Evolutionary conservation across 2,329 filamentous ascomycete species (phyloP), one percentile per base, ranked within the genome.

Genomic region (Hypoxylon sp.): DNA sequence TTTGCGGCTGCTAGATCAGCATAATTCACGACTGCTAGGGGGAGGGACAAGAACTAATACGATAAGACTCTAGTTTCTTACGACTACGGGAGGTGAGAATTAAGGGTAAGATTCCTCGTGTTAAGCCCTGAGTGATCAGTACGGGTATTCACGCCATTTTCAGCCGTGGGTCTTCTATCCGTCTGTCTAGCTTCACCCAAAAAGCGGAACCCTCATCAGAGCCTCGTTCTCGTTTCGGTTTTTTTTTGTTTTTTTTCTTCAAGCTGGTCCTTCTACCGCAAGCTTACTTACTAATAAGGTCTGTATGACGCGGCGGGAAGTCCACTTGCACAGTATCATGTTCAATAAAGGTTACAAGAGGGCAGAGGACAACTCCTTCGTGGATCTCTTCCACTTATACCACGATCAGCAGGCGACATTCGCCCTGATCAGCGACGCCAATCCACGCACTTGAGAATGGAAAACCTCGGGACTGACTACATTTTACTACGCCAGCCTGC

Each of bases 401-500:
- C 36, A 35, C 36, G 51, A 48, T 58, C 51, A 51, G 40, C 55
- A 46, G 27, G 38, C 40, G 23, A 34, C 43, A 45, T 45, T 45
- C 37, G 47, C 47, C 51, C 55, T 48, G 55, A 58, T 55, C 55
- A 51, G 47, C 55, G 42, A 46, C 47, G 51, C 43, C 45, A 45
- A 40, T 38, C 30, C 51, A 16, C 43, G 43, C 46, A 29, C 52
- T 48, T 21, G 15, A 42, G 30, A 20, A 47, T 43, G 35, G 32
- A 19, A 41, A 45, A 25, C 38, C 43, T 25, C 47, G 36, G 37
- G 17, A 37, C 19, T 49, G 38, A 38, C 35, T 55, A 13, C 51
- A 15, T 26, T 40, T 35, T 40, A 50, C 35, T 41, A 50, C 29
- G 35, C 25, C 32, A 15, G 12, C 21, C 44, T 51, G 46, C 47